phyloP scores from a whole-genome alignment of 2,329 filamentous ascomycete genomes.

The Albifimbria verrucaria region DNA sequence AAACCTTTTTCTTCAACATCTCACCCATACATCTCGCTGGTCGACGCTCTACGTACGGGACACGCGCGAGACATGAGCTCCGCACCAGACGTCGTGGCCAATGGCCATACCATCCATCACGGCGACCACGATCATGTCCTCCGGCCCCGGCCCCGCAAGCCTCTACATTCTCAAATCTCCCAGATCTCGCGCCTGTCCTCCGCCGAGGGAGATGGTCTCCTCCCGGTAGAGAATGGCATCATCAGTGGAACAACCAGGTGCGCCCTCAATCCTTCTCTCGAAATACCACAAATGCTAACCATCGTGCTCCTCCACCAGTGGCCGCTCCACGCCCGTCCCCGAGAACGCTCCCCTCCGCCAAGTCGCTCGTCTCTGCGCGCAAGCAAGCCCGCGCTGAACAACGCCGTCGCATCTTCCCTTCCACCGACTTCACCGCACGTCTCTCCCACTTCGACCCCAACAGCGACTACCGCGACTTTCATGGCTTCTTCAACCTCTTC shows the following conservation, averaged over 20 bases:
- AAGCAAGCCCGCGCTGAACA: constrained; percentile 80
- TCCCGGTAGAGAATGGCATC: constrained; percentile 30
- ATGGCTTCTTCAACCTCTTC: constrained; percentile 96
- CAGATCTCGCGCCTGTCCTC: constrained; percentile 36
- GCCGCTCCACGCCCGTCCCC: constrained; percentile 78
- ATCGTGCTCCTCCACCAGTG: constrained; percentile 46
- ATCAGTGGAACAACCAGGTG: constrained; percentile 46
- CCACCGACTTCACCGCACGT: constrained; percentile 83
- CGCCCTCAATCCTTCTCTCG: neutral
- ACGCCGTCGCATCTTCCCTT: constrained; percentile 83
- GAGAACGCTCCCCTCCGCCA: constrained; percentile 87
- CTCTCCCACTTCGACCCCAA: constrained; percentile 94
- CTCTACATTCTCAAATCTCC: constrained; percentile 44
- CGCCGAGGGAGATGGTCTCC: constrained; percentile 29
- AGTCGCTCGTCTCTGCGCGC: constrained; percentile 79
- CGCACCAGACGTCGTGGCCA: constrained; percentile 22
- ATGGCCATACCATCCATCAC: constrained; percentile 20
- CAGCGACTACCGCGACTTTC: constrained; percentile 90
- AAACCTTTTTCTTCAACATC: neutral
- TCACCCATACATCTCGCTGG: too few species aligned
- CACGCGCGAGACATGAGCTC: too few species aligned
- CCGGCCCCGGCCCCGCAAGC: constrained; percentile 48
- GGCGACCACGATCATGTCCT: constrained; percentile 40
- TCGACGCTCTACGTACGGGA: too few species aligned
- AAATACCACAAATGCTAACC: constrained; percentile 4